Percentiles rank a stretch among this genome's conserved stretches.
phyloP scores from a whole-genome alignment of 441 rosid species.

The Corymbia calophylla region DNA sequence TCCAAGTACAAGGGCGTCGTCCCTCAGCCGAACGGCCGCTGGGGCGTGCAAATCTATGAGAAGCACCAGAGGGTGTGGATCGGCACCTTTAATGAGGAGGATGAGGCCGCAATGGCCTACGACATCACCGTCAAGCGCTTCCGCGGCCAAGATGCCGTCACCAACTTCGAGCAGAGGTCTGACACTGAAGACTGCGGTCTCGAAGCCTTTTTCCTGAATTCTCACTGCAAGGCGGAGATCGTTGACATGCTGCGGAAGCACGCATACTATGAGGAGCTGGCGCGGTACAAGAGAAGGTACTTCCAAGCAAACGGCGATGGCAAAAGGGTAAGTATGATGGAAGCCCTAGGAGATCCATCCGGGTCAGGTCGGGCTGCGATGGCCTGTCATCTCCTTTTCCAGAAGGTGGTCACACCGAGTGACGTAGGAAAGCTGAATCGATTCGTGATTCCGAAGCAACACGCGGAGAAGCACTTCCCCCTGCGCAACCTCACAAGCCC shows the following conservation, averaged over 20 bases:
- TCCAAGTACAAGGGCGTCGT: neutral
- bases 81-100: neutral
- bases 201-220: neutral
- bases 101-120: neutral
- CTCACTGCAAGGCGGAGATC: neutral
- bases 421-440: neutral
- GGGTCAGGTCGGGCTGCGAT: neutral
- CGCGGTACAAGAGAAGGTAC: neutral
- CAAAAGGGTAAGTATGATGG: neutral
- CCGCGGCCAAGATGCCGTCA: neutral
- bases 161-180: neutral
- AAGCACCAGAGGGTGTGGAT: neutral
- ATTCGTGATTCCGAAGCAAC: neutral
- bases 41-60: neutral
- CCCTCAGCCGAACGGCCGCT: neutral
- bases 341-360: neutral
- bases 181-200: neutral
- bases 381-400: neutral
- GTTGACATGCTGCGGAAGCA: neutral
- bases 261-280: neutral
- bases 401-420: neutral
- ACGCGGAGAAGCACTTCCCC: neutral
- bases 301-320: neutral
- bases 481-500: neutral
- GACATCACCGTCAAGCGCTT: neutral